Conservation (phyloP, 306 rosid genomes). For the Macrotyloma uniflorum region DNA sequence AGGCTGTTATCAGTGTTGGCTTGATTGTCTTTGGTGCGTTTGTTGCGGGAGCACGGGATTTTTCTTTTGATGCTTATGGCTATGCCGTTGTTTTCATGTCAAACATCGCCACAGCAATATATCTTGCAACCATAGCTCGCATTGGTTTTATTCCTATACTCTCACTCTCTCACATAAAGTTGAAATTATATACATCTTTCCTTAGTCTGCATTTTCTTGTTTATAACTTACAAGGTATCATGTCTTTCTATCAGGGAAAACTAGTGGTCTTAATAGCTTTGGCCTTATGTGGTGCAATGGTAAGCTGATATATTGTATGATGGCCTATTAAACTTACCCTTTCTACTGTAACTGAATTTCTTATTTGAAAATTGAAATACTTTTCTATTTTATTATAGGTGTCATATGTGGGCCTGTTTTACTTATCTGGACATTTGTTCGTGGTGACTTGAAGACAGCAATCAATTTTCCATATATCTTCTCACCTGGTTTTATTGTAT, state of each 20-base stretch:
- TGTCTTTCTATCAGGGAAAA: slow-evolving; percentile 70
- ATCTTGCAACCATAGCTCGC: slow-evolving; percentile 92
- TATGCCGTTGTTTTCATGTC: slow-evolving; percentile 87
- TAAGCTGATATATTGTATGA: slow-evolving; percentile 39
- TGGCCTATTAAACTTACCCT: slow-evolving; percentile 7
- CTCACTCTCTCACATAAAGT: slow-evolving; percentile 23
- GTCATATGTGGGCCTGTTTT: slow-evolving; percentile 76
- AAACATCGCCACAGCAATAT: slow-evolving; percentile 86
- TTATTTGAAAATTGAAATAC: slow-evolving; percentile 20
- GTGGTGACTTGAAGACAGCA: slow-evolving; percentile 79
- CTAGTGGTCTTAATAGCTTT: slow-evolving; percentile 97
- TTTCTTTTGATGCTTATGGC: slow-evolving; percentile 88
- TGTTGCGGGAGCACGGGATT: slow-evolving; percentile 92
- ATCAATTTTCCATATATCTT: slow-evolving; percentile 68
- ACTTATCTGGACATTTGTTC: slow-evolving; percentile 73
- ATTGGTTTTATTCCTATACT: slow-evolving; percentile 62
- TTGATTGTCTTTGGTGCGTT: slow-evolving; percentile 91
- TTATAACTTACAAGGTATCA: slow-evolving; percentile 9
- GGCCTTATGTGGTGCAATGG: slow-evolving; percentile 99
- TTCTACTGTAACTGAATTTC: neutral
- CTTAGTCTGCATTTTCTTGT: slow-evolving; percentile 34
- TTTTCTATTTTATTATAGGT: slow-evolving; percentile 51
- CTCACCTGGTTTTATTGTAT: slow-evolving; percentile 87
- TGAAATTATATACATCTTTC: slow-evolving; percentile 18
- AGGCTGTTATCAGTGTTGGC: slow-evolving; percentile 94